Evolutionary conservation across 2,329 filamentous ascomycete genomes (phyloP), one percentile per base, ranked within the genome.

Genomic region (Plenodomus biglobosus): DNA sequence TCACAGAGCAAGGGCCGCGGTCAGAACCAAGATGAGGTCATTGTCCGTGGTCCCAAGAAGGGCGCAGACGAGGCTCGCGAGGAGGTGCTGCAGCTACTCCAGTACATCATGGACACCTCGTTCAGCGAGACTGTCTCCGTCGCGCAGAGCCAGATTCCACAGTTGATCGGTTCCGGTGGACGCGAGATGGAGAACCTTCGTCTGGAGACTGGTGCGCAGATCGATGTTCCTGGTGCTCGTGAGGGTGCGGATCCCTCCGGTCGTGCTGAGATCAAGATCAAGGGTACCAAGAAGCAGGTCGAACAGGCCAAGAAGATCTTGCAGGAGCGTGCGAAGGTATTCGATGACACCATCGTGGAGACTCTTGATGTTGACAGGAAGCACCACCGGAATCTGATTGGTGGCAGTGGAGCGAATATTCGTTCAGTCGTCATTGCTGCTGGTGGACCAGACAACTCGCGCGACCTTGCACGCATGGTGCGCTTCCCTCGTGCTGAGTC

Each of bases 301-400:
- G 86, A 91, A 40, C 88, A 92, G 59, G 92, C 94, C 3, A 94
- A 94, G 82, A 94, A 94, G 76, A 76, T 94, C 41, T 80, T 99
- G 19, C 85, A 92, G 71, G 88, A 94, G 75, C 91, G 92, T 75
- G 87, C 88, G 45, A 86, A 86, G 52, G 80, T 91, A 17, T 96
- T 96, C 61, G 91, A 97, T 64, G 86, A 94, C 57, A 96, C 90
- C n/a, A 80, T 96, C 42, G 84, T 86, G 15, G 85, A 87, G 75
- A 90, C 85, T 11, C 78, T 99, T 40, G 88, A 95, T 27, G 85
- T 99, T n/a, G 92, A 97, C 61, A 89, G 90, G 77, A 96, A 95
- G 78, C 85, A 94, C 73, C 94, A 99, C 76, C 86, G 87, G 74
- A 83, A 86, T 44, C 79, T 99, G 56, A 99, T 99, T 72, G 94